Evolutionary conservation across 441 rosid genomes (phyloP).

Genomic region (Gossypium trilobum): DNA sequence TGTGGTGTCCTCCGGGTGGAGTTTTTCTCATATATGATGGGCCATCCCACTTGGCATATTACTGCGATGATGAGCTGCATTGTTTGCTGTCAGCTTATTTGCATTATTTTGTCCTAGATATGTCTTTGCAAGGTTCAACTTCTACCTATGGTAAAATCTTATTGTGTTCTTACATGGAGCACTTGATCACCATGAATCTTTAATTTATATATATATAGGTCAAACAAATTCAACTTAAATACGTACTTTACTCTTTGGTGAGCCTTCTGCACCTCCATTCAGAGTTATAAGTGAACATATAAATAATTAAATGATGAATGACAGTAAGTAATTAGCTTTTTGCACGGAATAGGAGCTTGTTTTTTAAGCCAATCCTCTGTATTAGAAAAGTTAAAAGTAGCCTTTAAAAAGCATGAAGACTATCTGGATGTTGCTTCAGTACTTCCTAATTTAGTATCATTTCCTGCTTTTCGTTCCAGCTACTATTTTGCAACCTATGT

Average conservation of each 20-base stretch:
- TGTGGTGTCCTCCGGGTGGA: not conserved
- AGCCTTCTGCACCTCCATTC: not conserved
- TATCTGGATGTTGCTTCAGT: not conserved
- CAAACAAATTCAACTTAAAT: not conserved
- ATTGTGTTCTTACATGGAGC: conserved; percentile 1
- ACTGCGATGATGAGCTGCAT: not conserved
- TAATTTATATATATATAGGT: not conserved
- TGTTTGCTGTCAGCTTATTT: not conserved
- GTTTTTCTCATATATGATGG: not conserved
- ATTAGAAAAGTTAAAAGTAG: not conserved
- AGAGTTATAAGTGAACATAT: not conserved
- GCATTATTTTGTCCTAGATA: not conserved
- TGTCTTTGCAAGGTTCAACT: not conserved
- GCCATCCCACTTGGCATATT: not conserved
- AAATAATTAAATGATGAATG: not conserved
- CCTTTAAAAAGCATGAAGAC: not conserved
- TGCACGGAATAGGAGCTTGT: not conserved
- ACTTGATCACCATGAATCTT: not conserved
- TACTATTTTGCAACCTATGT: not conserved
- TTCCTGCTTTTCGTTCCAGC: not conserved
- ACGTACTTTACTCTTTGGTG: not conserved
- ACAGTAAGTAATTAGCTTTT: not conserved
- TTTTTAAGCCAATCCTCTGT: not conserved
- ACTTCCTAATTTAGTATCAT: not conserved
- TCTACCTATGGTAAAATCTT: not conserved